Percentiles rank a stretch among this genome's conserved stretches.
Conservation (phyloP, 495 filamentous ascomycete species). For the Achaetomiella virescens region DNA sequence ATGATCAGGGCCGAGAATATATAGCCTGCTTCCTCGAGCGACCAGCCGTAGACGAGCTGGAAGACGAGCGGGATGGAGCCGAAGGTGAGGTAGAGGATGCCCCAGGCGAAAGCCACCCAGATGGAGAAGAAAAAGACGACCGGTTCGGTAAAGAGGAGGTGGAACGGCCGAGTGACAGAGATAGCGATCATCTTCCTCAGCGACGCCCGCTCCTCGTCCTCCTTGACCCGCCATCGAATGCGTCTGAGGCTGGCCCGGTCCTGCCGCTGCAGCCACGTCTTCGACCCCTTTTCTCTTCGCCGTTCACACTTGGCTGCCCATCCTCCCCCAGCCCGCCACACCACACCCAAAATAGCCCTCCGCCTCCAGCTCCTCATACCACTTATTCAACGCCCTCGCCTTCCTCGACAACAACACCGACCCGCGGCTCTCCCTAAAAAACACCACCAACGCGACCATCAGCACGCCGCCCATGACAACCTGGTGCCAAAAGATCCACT, state of each 20-base stretch:
- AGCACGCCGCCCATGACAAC: conserved; percentile 61
- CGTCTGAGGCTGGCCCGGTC: conserved; percentile 39
- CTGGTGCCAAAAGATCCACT: conserved; percentile 89
- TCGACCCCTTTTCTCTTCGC: conserved; percentile 26
- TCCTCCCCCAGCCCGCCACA: conserved; percentile 10
- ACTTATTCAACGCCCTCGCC: conserved; percentile 65
- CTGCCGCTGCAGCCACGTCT: neutral
- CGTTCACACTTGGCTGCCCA: neutral
- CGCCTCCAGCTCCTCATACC: conserved; percentile 67
- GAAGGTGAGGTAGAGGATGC: conserved; percentile 79
- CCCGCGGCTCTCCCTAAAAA: conserved; percentile 79
- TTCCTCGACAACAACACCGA: conserved; percentile 76
- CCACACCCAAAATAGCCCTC: conserved; percentile 57
- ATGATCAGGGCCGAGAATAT: conserved; percentile 71
- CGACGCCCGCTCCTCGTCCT: conserved; percentile 71
- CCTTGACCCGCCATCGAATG: conserved; percentile 78
- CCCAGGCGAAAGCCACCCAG: conserved; percentile 90
- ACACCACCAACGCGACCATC: conserved; percentile 54
- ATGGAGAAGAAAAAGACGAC: conserved; percentile 93
- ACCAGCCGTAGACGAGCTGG: conserved; percentile 60
- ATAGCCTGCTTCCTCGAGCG: conserved; percentile 56
- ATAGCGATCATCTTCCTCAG: conserved; percentile 66
- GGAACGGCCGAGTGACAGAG: conserved; percentile 75
- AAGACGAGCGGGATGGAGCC: conserved; percentile 75
- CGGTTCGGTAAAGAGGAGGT: conserved; percentile 81